These are phyloP conservation scores for Penicillium paneum DNA, from an alignment of 2,329 filamentous ascomycete genomes.

Conservation along the genomic window DNA sequence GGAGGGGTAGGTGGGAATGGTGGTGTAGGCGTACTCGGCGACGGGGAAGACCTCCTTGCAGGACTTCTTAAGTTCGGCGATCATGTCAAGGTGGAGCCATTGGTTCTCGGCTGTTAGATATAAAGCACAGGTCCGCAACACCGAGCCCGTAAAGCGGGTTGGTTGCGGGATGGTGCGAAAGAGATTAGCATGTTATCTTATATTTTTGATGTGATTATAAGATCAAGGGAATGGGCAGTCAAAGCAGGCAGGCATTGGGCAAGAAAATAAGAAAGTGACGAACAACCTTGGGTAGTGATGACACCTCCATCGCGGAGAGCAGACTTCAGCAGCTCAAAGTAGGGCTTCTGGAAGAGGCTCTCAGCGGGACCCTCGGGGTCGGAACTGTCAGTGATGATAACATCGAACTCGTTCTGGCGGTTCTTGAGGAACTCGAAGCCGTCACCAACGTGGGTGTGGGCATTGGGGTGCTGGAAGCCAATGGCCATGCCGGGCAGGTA, in stretches of 20 bases:
- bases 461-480: conserved; percentile 90
- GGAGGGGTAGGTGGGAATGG: conserved; percentile 97
- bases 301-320: conserved; percentile 93
- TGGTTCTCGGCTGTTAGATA: conserved; percentile 81
- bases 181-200: conserved; percentile 21
- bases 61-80: conserved; percentile 91
- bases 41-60: conserved; percentile 97
- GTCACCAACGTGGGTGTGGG: conserved; percentile 88
- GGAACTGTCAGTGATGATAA: conserved; percentile 98
- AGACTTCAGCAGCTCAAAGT: conserved; percentile 89
- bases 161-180: conserved; percentile 30
- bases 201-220: conserved; percentile 3
- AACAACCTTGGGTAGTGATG: conserved; percentile 99
- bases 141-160: conserved; percentile 29
- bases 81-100: conserved; percentile 95
- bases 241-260: conserved; percentile 50
- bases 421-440: conserved; percentile 98
- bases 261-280: conserved; percentile 64
- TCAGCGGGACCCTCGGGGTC: conserved; percentile 97
- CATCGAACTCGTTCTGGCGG: conserved; percentile 96
- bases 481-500: conserved; percentile 92
- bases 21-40: conserved; percentile 96
- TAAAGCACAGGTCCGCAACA: conserved; percentile 31
- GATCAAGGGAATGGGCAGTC: conserved; percentile 6
- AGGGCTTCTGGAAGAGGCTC: conserved; percentile 95